Base-by-base conservation (phyloP, 768 basidiomycete genomes). In the Tulasnella sp. region DNA sequence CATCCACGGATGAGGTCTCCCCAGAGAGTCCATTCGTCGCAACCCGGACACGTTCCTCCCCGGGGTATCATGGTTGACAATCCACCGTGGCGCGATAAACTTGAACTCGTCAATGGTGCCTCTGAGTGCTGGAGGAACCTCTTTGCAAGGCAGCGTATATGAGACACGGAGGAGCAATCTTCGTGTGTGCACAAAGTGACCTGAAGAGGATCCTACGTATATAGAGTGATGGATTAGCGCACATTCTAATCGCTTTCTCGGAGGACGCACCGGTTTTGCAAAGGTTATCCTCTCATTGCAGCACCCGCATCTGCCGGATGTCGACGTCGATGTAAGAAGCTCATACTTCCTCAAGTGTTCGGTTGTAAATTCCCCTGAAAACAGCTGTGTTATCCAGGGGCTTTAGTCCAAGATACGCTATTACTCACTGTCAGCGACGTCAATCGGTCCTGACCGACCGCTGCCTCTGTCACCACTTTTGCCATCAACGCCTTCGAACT, bases 401-500 rank as follows among this genome's bases (percentile, higher is more conserved):
- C 34, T 67, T 67, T 40, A 11, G n/a, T 42, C 35, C 1, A 42
- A 37, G 9, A 59, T 72, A 70, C 70, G 34, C 34, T 29, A 14
- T 77, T n/a, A 65, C 76, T 65, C 72, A 89, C 89, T 82, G 76
- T 90, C 89, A 26, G 83, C 84, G 36, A 88, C 83, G 62, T 81
- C 81, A 63, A 91, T 85, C 1, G 89, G 85, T 3, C 83, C 86
- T 36, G 74, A 77, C 66, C 89, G 81, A 19, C 88, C 88, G 19
- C 86, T 83, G 7, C 88, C 88, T 0, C 69, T 62, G 26, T 81
- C 78, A 0, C 85, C 86, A 29, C 86, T 86, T 73, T 86, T 87
- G 1, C 88, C 89, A 77, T 90, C 87, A 0, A 90, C 88, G 36
- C 89, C 89, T 79, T 90, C 89, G 11, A 89, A 77, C 77, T 91